Evolutionary conservation across 2,329 filamentous ascomycete genomes (phyloP).

Genomic region (Botryotinia convoluta): DNA sequence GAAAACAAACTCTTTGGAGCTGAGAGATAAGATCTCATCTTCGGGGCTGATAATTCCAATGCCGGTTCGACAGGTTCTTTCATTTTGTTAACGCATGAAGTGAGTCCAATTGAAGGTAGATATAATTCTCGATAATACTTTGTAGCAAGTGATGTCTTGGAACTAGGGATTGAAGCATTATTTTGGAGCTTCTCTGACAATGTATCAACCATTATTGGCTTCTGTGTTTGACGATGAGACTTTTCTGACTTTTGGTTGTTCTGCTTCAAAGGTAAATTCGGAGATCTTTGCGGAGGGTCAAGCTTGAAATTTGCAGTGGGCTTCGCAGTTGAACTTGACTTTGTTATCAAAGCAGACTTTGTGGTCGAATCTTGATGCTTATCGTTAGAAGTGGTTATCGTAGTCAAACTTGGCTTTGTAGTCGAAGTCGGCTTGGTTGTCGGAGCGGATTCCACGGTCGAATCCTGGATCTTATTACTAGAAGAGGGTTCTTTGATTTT

Average conservation of each 20-base stretch:
- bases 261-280: background rate
- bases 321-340: background rate
- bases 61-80: background rate
- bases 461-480: background rate
- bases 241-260: background rate
- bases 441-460: background rate
- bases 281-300: background rate
- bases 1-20: background rate
- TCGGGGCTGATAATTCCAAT: background rate
- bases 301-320: background rate
- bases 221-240: background rate
- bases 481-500: background rate
- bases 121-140: conserved; percentile 7
- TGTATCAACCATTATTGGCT: background rate
- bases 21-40: background rate
- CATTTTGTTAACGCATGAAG: background rate
- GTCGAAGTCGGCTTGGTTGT: background rate
- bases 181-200: background rate
- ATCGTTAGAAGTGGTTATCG: background rate
- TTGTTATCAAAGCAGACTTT: background rate
- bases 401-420: background rate
- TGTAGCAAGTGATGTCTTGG: background rate
- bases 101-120: background rate
- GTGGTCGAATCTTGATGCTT: background rate
- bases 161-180: background rate